Percentiles rank a stretch among this genome's conserved stretches.
These are phyloP conservation scores for Tilletia walkeri DNA, from an alignment of 1,284 basidiomycete genomes.

Conservation along the genomic window DNA sequence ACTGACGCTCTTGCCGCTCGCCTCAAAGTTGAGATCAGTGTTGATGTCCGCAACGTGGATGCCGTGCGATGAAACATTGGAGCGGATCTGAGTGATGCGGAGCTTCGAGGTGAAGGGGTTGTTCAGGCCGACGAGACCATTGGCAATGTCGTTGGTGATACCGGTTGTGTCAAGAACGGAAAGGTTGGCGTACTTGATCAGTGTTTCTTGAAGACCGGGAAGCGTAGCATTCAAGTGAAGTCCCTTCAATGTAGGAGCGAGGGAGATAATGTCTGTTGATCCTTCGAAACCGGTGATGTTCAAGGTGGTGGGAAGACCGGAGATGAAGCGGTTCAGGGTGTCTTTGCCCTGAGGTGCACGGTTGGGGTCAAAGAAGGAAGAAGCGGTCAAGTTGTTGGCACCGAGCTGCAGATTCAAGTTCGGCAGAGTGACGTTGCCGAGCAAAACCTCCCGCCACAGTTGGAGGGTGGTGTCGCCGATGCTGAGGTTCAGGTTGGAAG, in stretches of 20 bases:
- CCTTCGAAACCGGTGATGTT: constrained; percentile 19
- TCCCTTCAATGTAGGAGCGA: constrained; percentile 8
- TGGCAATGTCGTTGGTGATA: constrained; percentile 17
- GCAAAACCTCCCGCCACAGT: not conserved
- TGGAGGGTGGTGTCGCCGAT: constrained; percentile 16
- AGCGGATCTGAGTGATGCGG: constrained; percentile 1
- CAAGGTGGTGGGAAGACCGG: constrained; percentile 1
- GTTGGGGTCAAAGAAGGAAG: constrained; percentile 18
- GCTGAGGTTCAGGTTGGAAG: constrained; percentile 21
- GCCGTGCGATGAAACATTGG: not conserved
- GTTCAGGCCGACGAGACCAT: constrained; percentile 3
- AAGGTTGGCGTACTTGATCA: constrained; percentile 12
- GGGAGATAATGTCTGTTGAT: constrained; percentile 13
- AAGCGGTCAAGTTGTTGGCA: constrained; percentile 14
- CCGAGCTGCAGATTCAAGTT: constrained; percentile 19
- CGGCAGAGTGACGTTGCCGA: constrained; percentile 19
- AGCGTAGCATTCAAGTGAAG: constrained; percentile 15
- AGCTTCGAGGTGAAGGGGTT: constrained; percentile 19
- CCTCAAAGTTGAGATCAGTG: constrained; percentile 9
- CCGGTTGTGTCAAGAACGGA: constrained; percentile 5
- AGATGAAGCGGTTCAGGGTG: constrained; percentile 16
- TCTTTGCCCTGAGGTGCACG: constrained; percentile 4
- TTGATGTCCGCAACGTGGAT: constrained; percentile 16
- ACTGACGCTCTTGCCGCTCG: constrained; percentile 2
- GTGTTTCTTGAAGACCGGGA: constrained; percentile 3